Base-by-base conservation (phyloP, 176 grass and related monocot species). In the Oryza officinalis region DNA sequence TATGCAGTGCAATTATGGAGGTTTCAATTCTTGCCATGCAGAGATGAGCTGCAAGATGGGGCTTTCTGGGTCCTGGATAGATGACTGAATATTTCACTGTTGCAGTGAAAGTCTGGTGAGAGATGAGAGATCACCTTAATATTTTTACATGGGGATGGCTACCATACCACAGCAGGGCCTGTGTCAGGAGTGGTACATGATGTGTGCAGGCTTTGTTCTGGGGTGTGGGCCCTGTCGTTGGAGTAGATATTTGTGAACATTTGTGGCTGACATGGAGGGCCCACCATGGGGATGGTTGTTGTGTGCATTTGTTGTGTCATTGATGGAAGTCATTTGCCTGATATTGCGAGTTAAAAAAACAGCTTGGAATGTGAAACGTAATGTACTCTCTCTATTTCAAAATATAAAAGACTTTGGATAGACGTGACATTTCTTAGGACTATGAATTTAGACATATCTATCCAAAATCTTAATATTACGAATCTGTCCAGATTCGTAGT, bases 101-200 rank as follows among this genome's bases (percentile, higher is more conserved):
- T 8, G 57, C 57, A 25, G 46, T 65, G 0, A 74, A 74, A 74
- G 70, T 37, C 43, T 2, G 12, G 13, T 61, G 49, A 54, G 7
- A 1, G 18, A 6, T 10, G 43, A 67, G n/a, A 25, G 26, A 72
- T 74, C 76, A 26, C 37, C 46, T 26, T 13, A 30, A 28, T 46
- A 35, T 43, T 68, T 65, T 10, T 10, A 25, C 61, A 46, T 71
- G 25, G 65, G 65, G 23, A 69, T 45, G 37, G 25, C 11, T 23
- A 20, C 23, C 22, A 13, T 18, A 20, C 15, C 22, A 13, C 26
- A 41, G 35, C 9, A n/a, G 35, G n/a, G 26, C 11, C 28, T 6
- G 10, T 41, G 41, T 43, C 72, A 76, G 81, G 31, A n/a, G 9
- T 12, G 27, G 57, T 83, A 66, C 71, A 75, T 27, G 40, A 71